Evolutionary conservation across 2,329 filamentous ascomycete genomes (phyloP), one percentile per base, ranked within the genome.

Genomic region (Claviceps sp.): DNA sequence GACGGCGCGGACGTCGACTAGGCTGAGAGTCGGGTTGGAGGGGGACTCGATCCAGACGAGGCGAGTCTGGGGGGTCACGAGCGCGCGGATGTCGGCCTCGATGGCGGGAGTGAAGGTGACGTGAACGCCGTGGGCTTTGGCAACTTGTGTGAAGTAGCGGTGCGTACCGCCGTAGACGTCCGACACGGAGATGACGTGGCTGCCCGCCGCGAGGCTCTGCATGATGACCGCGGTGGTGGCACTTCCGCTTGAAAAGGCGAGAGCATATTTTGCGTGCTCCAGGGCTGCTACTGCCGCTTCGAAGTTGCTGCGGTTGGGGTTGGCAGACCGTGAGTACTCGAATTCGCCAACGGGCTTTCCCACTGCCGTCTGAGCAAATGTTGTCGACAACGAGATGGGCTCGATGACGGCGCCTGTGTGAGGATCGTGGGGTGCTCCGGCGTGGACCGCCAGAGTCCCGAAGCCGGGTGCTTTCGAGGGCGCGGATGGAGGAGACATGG

Each of bases 151-250:
- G 76, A 98, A 98, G 76, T 98, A 98, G 63, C 93, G 81, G 73
- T 98, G 93, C 43, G 93, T 98, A 61, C 93, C 93, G 60, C 93
- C 93, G 69, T 98, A 98, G 61, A 98, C 90, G 68, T 98, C 93
- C 46, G 89, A 95, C 47, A 98, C 89, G 56, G 89, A 96, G 61
- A 98, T 84, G 62, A 98, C 88, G 72, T 98, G 93, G 47, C 88
- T 93, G 56, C 89, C 90, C 13, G 86, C 78, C 24, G 91, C 89
- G 53, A 98, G 80, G 60, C 87, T 93, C 73, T 97, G 93, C 54
- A 98, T 81, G 64, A 98, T 89, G 60, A 81, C 88, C 55, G 93
- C 91, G 0, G 93, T 98, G 51, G 93, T 89, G 44, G 93, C 91
- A 59, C 88, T 95, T 61, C 93, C 93, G 26, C 89, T 96, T 45